Conservation (phyloP, 2,329 filamentous ascomycete species). For the Didymella pomorum region DNA sequence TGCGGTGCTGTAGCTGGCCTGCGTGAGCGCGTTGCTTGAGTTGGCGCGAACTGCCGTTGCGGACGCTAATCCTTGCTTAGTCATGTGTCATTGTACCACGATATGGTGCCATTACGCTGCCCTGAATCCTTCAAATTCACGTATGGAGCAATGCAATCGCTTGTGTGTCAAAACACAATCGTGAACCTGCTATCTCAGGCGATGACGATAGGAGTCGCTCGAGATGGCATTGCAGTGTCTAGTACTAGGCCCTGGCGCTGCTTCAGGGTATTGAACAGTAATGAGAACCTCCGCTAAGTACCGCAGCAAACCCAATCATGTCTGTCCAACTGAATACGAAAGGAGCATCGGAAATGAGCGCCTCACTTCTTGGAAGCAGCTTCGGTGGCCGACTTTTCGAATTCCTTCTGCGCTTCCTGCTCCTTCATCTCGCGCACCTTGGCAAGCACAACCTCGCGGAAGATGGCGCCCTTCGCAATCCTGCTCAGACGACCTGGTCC, state of each 20-base stretch:
- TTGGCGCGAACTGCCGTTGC: constrained; percentile 12
- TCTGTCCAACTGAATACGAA: constrained; percentile 22
- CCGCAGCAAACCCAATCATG: constrained; percentile 32
- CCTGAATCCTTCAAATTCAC: background rate
- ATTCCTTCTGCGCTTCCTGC: constrained; percentile 76
- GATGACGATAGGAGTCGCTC: background rate
- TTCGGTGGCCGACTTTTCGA: constrained; percentile 65
- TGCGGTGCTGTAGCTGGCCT: constrained; percentile 35
- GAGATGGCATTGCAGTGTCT: constrained; percentile 23
- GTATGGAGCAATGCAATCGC: background rate
- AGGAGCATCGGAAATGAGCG: constrained; percentile 9
- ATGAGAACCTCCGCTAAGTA: constrained; percentile 31
- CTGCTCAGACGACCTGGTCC: constrained; percentile 61
- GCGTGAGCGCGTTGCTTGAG: constrained; percentile 17
- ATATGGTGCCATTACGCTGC: background rate
- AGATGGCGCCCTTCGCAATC: constrained; percentile 75
- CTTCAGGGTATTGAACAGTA: constrained; percentile 42
- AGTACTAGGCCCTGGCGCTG: constrained; percentile 30
- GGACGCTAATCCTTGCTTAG: constrained; percentile 9
- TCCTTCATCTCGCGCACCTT: constrained; percentile 94
- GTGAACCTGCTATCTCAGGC: background rate
- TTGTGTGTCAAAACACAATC: background rate
- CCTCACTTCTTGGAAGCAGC: constrained; percentile 32
- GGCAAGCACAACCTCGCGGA: constrained; percentile 91
- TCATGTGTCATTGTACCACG: constrained; percentile 12